Conservation (phyloP, 192 early-diverging fungal species). For the Coemansia sp. region DNA sequence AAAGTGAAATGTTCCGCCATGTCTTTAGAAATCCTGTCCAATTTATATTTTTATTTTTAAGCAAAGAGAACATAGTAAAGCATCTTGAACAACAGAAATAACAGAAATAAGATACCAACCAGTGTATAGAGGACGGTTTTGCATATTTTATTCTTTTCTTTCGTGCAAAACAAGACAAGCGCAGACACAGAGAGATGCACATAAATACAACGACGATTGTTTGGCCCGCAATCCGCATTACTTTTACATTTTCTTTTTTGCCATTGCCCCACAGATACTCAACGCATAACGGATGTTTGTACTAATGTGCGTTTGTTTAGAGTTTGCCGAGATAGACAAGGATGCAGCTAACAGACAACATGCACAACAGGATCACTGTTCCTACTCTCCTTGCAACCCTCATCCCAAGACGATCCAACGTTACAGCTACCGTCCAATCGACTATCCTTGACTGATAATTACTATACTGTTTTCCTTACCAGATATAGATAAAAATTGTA, state of each 20-base stretch:
- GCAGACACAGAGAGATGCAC: constrained; percentile 2
- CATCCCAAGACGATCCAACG: background rate
- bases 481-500: background rate
- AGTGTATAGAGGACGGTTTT: background rate
- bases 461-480: background rate
- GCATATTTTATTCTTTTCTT: background rate
- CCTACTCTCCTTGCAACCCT: background rate
- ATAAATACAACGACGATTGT: constrained; percentile 2
- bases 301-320: background rate
- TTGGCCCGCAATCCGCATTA: background rate
- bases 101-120: background rate
- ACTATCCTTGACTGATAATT: too few relatives aligned
- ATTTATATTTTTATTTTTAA: background rate
- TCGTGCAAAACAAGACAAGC: constrained; percentile 1
- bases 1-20: background rate
- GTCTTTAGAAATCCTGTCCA: background rate
- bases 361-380: background rate
- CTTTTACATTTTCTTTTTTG: background rate
- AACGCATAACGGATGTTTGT: constrained; percentile 4
- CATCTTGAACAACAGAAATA: background rate
- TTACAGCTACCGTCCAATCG: too few relatives aligned
- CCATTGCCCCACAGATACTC: background rate
- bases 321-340: background rate
- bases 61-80: background rate
- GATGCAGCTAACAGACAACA: background rate